Conservation (phyloP, 805 yeast species). For the Kazachstania kunashirensis region DNA sequence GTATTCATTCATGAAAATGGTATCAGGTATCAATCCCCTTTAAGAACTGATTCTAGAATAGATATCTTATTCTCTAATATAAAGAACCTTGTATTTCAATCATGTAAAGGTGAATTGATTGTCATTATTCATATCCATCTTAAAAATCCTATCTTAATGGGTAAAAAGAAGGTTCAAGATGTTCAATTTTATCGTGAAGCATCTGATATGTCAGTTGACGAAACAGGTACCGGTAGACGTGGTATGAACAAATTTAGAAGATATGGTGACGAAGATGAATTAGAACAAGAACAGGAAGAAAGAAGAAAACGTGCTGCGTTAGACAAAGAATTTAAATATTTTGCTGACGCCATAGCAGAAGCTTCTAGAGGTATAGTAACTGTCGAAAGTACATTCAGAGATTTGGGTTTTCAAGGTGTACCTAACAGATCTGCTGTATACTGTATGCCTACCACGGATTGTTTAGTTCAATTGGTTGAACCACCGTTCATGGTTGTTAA, state of each 20-base stretch:
- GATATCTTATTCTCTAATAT: conserved; percentile 85
- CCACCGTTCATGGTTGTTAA: conserved; percentile 92
- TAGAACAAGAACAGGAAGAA: conserved; percentile 98
- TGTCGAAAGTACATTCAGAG: conserved; percentile 90
- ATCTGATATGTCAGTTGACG: conserved; percentile 90
- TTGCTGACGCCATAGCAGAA: conserved; percentile 85
- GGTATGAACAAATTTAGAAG: conserved; percentile 56
- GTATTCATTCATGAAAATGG: conserved; percentile 93
- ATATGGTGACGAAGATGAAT: conserved; percentile 96
- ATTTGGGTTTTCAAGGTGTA: conserved; percentile 94
- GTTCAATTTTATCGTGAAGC: conserved; percentile 96
- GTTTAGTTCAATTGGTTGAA: conserved; percentile 86
- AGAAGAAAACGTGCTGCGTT: conserved; percentile 81
- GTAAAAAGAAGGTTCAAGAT: conserved; percentile 90
- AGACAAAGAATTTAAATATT: conserved; percentile 83
- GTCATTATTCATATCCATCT: conserved; percentile 89
- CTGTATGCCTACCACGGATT: conserved; percentile 95
- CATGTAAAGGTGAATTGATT: conserved; percentile 88
- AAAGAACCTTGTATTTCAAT: conserved; percentile 89
- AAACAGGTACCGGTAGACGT: conserved; percentile 90
- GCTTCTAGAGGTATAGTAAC: conserved; percentile 76
- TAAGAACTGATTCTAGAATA: conserved; percentile 74
- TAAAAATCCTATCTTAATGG: conserved; percentile 87
- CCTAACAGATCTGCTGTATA: conserved; percentile 90
- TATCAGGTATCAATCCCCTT: conserved; percentile 81